Evolutionary conservation across 257 asterid genomes (phyloP).

Genomic region (Verbascum thapsus): DNA sequence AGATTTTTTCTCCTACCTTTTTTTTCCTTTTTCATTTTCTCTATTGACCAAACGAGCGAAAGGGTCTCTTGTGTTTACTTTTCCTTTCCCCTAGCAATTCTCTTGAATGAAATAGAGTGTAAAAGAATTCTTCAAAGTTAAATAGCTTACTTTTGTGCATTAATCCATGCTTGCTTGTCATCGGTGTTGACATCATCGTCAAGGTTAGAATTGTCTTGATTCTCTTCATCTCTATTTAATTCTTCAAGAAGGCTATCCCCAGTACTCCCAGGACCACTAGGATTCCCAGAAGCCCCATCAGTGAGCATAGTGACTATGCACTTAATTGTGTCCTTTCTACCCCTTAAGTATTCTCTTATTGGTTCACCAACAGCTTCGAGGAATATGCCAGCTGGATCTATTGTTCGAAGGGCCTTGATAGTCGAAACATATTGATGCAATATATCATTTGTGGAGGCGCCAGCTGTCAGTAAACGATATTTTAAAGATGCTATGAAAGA

Average conservation of each 20-base stretch:
- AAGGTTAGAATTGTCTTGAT: conserved; percentile 68
- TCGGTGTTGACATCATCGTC: conserved; percentile 78
- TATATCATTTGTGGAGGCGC: conserved; percentile 97
- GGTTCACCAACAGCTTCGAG: conserved; percentile 99
- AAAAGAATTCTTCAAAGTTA: too few species aligned
- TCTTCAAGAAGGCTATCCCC: conserved; percentile 99
- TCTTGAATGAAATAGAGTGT: too few species aligned
- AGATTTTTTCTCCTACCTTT: too few species aligned
- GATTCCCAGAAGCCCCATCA: conserved; percentile 89
- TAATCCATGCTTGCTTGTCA: conserved; percentile 95
- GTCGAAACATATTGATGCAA: conserved; percentile 92
- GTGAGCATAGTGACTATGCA: conserved; percentile 98
- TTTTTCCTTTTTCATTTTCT: too few species aligned
- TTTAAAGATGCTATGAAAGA: conserved; percentile 84
- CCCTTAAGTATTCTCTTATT: conserved; percentile 90
- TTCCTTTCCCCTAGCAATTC: too few species aligned
- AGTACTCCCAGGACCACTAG: conserved; percentile 69
- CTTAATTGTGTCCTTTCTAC: conserved; percentile 94
- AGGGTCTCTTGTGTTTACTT: too few species aligned
- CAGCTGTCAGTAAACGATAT: conserved; percentile 93
- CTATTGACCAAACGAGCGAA: too few species aligned
- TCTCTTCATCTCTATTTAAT: conserved; percentile 93
- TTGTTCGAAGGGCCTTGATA: conserved; percentile 94
- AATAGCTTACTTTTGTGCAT: conserved; percentile 67
- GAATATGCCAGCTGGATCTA: conserved; percentile 96